Base-by-base conservation (phyloP, 2,329 filamentous ascomycete genomes). In the Penicillium sp. region DNA sequence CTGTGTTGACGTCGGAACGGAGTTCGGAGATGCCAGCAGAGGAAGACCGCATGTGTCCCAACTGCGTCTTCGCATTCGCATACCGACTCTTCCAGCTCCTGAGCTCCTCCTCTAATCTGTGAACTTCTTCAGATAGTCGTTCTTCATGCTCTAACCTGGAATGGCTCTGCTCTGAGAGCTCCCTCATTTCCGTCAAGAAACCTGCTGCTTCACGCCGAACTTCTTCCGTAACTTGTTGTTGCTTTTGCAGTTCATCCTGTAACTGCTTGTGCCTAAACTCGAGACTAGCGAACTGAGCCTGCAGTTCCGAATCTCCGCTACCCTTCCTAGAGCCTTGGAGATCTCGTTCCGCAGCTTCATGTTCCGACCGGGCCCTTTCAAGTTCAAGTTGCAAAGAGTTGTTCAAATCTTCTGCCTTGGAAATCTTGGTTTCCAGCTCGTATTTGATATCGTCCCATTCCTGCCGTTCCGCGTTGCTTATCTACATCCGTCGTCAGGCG, bases 81-180 rank as follows among this genome's bases (percentile, higher is more conserved):
- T 97, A 98, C 50, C 93, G 90, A 69, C 90, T 88, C 73, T 93
- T 92, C 95, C 95, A 99, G 55, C 93, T 89, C 58, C 90, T 90
- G 51, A 96, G 88, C 73, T 98, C 93, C 23, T 87, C 83, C 76
- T 97, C 92, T 6, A 99, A 84, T 58, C 86, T 83, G 60, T 91
- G 85, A 35, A 97, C 89, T 50, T 90, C 90, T 66, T 85, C 86
- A 58, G 91, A 88, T 66, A 98, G 83, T 69, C 89, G 87, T 56
- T 92, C 88, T 76, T 98, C 93, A 67, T 89, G 90, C 68, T 96
- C 92, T 75, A 91, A 90, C 7, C 90, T 89, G 11, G 89, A 85
- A 66, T 88, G 88, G 70, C 91, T 95, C 68, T 93, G 90, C 67
- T 92, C 86, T 5, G 93, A 96, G 51, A 98, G 84, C 50, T 86